phyloP scores from a whole-genome alignment of 495 filamentous ascomycete genomes.

The Penicillium herquei region DNA sequence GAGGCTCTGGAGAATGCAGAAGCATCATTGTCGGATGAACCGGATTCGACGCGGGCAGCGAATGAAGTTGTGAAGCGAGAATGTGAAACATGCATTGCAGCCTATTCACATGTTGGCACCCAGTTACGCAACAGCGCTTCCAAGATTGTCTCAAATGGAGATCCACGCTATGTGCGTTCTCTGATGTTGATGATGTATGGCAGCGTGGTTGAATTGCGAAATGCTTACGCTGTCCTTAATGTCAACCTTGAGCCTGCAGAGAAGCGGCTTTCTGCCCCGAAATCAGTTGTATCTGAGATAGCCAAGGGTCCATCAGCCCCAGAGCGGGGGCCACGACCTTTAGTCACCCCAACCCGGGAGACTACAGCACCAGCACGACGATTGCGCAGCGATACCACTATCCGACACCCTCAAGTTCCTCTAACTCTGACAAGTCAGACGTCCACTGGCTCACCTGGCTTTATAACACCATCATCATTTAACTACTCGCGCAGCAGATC shows the following conservation, averaged over 20 bases:
- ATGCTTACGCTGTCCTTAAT: slow-evolving; percentile 47
- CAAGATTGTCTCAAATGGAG: slow-evolving; percentile 69
- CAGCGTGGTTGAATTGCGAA: slow-evolving; percentile 72
- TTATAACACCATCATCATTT: slow-evolving; percentile 33
- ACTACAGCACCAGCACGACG: slow-evolving; percentile 47
- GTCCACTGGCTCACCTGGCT: slow-evolving; percentile 35
- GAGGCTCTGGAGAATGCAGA: slow-evolving; percentile 68
- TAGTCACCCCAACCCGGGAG: slow-evolving; percentile 62
- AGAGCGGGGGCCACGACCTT: slow-evolving; percentile 42
- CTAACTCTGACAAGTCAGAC: slow-evolving; percentile 27
- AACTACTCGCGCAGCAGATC: slow-evolving; percentile 47
- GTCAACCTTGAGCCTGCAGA: slow-evolving; percentile 23
- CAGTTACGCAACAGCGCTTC: slow-evolving; percentile 68
- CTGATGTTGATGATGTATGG: slow-evolving; percentile 79
- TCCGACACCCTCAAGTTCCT: slow-evolving; percentile 53
- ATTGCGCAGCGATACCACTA: slow-evolving; percentile 60
- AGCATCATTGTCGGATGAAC: slow-evolving; percentile 35
- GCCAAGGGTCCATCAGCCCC: slow-evolving; percentile 19
- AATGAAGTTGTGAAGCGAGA: slow-evolving; percentile 61
- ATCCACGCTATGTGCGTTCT: slow-evolving; percentile 76
- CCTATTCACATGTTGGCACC: slow-evolving; percentile 72
- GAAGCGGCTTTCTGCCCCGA: slow-evolving; percentile 25
- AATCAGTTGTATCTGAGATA: slow-evolving; percentile 24
- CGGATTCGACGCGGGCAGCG: slow-evolving; percentile 42
- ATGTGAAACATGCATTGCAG: slow-evolving; percentile 68